Percentiles rank a stretch among this genome's conserved stretches.
phyloP scores from a whole-genome alignment of 2,329 filamentous ascomycete species.

The Ascochyta clinopodiicola region DNA sequence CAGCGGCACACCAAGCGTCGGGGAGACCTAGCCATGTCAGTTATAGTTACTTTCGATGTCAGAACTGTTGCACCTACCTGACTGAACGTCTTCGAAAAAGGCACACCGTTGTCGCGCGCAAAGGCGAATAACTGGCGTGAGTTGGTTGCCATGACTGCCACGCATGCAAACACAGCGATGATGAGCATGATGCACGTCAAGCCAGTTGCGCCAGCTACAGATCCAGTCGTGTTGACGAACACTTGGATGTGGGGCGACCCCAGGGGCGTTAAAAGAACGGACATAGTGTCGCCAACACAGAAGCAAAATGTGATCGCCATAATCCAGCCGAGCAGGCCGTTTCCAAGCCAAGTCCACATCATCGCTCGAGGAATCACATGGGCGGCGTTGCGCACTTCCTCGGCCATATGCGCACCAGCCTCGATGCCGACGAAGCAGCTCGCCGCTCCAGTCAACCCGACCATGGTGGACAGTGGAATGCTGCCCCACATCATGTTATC shows the following conservation, averaged over 20 bases:
- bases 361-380: slow-evolving; percentile 45
- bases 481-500: slow-evolving; percentile 45
- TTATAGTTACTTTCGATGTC: too few relatives aligned
- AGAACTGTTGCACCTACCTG: slow-evolving; percentile 8
- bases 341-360: slow-evolving; percentile 46
- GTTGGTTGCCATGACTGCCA: slow-evolving; percentile 31
- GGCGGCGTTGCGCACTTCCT: slow-evolving; percentile 39
- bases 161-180: slow-evolving; percentile 25
- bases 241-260: slow-evolving; percentile 34
- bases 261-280: slow-evolving; percentile 20
- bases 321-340: slow-evolving; percentile 45
- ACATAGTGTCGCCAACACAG: slow-evolving; percentile 18
- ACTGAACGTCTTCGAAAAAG: slow-evolving; percentile 34
- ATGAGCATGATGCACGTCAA: slow-evolving; percentile 32
- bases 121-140: slow-evolving; percentile 40
- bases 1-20: slow-evolving; percentile 30
- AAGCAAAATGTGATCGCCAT: slow-evolving; percentile 34
- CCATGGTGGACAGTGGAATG: slow-evolving; percentile 40
- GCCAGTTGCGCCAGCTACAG: slow-evolving; percentile 22
- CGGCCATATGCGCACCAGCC: slow-evolving; percentile 38
- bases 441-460: slow-evolving; percentile 40
- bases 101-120: slow-evolving; percentile 36
- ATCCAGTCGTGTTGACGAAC: slow-evolving; percentile 31
- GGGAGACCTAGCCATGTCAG: slow-evolving; percentile 18
- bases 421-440: slow-evolving; percentile 35